These are phyloP conservation scores for Rhodotorula kratochvilovae DNA, from an alignment of 768 basidiomycete genomes.

Conservation along the genomic window DNA sequence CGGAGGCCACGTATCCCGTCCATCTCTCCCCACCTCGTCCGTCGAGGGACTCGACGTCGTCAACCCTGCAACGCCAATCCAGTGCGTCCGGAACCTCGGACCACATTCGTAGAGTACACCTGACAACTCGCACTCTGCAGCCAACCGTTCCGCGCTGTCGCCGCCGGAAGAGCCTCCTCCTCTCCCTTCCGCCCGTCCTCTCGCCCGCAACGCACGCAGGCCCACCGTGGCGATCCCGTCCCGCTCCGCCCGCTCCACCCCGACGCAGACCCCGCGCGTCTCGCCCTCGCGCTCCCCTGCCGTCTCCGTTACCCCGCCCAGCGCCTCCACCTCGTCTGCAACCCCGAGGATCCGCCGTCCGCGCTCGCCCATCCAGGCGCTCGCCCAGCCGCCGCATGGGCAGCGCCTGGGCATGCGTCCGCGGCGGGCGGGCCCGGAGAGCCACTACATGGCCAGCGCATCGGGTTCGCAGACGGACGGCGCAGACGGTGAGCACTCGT, in stretches of 20 bases:
- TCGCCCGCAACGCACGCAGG: neutral
- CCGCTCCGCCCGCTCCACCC: neutral
- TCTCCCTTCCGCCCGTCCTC: neutral
- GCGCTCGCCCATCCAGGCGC: neutral
- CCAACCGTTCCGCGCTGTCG: too few relatives aligned
- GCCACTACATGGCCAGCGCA: slow-evolving; percentile 33
- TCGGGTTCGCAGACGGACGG: slow-evolving; percentile 23
- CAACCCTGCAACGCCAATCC: too few relatives aligned
- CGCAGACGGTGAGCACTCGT: slow-evolving; percentile 2
- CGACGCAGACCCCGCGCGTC: neutral
- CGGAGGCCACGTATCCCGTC: too few relatives aligned
- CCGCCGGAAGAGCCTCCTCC: neutral
- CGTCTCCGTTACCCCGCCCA: neutral
- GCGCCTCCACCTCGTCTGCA: neutral
- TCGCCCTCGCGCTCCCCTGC: neutral
- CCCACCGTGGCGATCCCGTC: neutral
- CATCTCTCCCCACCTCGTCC: too few relatives aligned
- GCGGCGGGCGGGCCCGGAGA: neutral
- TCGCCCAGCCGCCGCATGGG: neutral
- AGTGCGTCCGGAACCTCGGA: too few relatives aligned
- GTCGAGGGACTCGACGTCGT: too few relatives aligned
- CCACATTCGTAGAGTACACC: too few relatives aligned
- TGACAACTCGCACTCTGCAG: too few relatives aligned
- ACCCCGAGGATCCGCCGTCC: neutral
- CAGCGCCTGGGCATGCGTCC: neutral